A percentile compares a stretch with the other conserved stretches of the same genome.
Evolutionary conservation across 495 filamentous ascomycete genomes (phyloP).

Genomic region (Neurospora tetrasperma): DNA sequence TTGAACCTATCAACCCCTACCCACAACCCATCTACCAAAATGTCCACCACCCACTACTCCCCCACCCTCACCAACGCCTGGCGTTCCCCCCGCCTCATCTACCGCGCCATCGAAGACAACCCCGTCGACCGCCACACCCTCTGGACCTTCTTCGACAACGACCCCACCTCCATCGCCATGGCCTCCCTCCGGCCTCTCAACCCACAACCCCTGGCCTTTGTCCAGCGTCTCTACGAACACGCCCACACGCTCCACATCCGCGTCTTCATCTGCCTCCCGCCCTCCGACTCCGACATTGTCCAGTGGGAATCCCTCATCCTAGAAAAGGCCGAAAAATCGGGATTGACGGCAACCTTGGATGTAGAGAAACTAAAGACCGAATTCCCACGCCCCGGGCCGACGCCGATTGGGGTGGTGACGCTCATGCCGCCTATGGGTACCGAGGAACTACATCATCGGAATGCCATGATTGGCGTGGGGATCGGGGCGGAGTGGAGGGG

Average conservation of each 20-base stretch:
- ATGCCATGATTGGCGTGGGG: slow-evolving; percentile 31
- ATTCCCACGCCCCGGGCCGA: not conserved
- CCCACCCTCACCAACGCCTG: slow-evolving; percentile 13
- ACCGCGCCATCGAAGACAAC: slow-evolving; percentile 26
- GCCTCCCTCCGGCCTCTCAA: slow-evolving; percentile 13
- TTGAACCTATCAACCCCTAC: not conserved
- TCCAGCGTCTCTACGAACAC: slow-evolving; percentile 10
- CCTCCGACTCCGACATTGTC: not conserved
- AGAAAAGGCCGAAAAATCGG: not conserved
- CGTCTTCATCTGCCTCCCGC: slow-evolving; percentile 30
- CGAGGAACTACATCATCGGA: slow-evolving; percentile 29
- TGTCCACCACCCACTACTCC: not conserved
- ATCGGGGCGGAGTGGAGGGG: slow-evolving; percentile 29
- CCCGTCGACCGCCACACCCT: slow-evolving; percentile 23
- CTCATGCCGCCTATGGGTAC: slow-evolving; percentile 17
- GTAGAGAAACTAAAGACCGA: not conserved
- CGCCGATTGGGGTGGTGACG: slow-evolving; percentile 17
- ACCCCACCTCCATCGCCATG: slow-evolving; percentile 17
- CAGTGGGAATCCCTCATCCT: not conserved
- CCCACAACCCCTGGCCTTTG: slow-evolving; percentile 13
- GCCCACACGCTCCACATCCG: slow-evolving; percentile 26
- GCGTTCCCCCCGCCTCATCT: slow-evolving; percentile 24
- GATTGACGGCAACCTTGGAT: not conserved
- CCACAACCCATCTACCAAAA: not conserved
- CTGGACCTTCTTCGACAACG: slow-evolving; percentile 12